Conservation (phyloP, 768 basidiomycete species). For the Lactarius deliciosus region DNA sequence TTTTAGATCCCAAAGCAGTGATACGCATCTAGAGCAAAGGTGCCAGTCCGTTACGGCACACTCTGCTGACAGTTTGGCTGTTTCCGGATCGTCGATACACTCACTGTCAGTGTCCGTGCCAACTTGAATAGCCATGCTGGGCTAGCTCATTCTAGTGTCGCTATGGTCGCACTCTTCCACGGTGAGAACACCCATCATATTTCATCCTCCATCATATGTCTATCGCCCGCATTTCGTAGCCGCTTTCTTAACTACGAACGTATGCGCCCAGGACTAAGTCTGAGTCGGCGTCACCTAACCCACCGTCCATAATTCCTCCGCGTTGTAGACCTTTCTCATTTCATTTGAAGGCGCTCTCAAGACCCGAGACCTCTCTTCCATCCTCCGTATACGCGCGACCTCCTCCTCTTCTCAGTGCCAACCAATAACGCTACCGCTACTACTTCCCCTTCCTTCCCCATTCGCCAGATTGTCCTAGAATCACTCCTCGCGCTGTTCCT, state of each 20-base stretch:
- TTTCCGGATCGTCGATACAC: neutral
- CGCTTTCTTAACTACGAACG: slow-evolving; percentile 83
- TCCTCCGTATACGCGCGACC: slow-evolving; percentile 44
- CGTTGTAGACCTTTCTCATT: slow-evolving; percentile 62
- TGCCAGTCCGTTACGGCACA: slow-evolving; percentile 5
- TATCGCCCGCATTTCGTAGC: slow-evolving; percentile 42
- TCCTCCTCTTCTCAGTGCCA: neutral
- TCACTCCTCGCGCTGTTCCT: slow-evolving; percentile 60
- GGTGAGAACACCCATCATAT: slow-evolving; percentile 12
- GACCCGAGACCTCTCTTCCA: slow-evolving; percentile 66
- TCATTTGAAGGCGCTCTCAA: slow-evolving; percentile 64
- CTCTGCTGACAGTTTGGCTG: too few relatives aligned
- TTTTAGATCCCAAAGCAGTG: too few relatives aligned
- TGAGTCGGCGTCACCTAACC: neutral
- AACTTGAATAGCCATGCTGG: slow-evolving; percentile 11
- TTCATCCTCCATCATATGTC: too few relatives aligned
- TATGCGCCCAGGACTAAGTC: slow-evolving; percentile 38
- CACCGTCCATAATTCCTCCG: neutral
- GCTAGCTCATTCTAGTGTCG: slow-evolving; percentile 19
- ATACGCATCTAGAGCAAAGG: too few relatives aligned
- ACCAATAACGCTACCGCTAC: neutral
- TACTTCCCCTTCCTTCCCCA: neutral
- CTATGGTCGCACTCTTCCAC: slow-evolving; percentile 24
- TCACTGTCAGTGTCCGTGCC: neutral
- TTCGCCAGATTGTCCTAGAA: slow-evolving; percentile 62